These are phyloP conservation scores for Citrus maxima DNA, from an alignment of 345 rosid genomes.

Conservation along the genomic window DNA sequence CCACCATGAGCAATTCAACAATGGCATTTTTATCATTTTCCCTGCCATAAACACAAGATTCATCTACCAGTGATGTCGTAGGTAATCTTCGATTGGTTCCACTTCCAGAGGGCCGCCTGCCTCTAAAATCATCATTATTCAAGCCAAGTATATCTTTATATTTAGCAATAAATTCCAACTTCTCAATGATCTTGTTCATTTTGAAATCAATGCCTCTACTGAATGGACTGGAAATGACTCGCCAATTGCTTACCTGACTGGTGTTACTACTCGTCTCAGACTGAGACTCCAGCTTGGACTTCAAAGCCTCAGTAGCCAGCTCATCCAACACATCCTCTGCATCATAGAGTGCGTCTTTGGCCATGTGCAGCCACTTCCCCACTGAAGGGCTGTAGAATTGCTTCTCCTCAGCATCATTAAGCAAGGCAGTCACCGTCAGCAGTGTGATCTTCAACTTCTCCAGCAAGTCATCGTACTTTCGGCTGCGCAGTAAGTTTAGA, in stretches of 20 bases:
- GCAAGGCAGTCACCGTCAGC: not conserved
- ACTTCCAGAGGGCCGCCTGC: not conserved
- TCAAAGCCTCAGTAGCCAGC: conserved; percentile 8
- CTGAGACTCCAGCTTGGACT: not conserved
- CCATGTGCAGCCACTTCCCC: conserved; percentile 14
- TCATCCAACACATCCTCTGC: conserved; percentile 24
- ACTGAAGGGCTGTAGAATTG: not conserved
- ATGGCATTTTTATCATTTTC: conserved; percentile 19
- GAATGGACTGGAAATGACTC: conserved; percentile 13
- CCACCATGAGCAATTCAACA: not conserved
- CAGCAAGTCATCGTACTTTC: conserved; percentile 4
- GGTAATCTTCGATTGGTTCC: conserved; percentile 5
- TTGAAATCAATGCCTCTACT: not conserved
- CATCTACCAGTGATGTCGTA: conserved; percentile 25
- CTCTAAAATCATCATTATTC: conserved; percentile 3
- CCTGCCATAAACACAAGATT: conserved; percentile 25
- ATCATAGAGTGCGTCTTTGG: conserved; percentile 13
- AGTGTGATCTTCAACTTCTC: conserved; percentile 15
- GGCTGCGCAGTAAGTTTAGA: not conserved
- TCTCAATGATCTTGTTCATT: conserved; percentile 7
- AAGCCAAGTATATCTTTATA: conserved; percentile 22
- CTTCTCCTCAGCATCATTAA: conserved; percentile 21
- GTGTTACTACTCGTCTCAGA: not conserved
- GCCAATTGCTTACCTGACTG: conserved; percentile 11
- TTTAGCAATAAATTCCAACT: conserved; percentile 12